phyloP scores from a whole-genome alignment of 2,329 filamentous ascomycete species.

The Camptophora hylomeconis region DNA sequence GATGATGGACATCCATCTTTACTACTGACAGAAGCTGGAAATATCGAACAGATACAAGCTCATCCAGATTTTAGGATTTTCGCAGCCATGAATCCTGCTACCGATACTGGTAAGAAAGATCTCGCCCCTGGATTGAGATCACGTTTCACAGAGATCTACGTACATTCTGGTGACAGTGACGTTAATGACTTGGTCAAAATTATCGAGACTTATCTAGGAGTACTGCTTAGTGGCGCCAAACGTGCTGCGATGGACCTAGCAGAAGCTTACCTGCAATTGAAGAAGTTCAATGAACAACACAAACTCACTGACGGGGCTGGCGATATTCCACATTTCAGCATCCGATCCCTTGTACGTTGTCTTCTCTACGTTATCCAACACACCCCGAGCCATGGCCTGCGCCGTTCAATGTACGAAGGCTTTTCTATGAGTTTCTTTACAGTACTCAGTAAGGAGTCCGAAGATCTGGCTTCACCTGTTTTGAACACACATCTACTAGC shows the following conservation, averaged over 20 bases:
- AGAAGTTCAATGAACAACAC: conserved; percentile 67
- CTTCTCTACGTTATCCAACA: conserved; percentile 80
- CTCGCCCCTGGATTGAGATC: conserved; percentile 78
- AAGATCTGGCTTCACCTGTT: conserved; percentile 62
- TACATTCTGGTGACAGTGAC: conserved; percentile 78
- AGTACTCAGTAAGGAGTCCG: conserved; percentile 68
- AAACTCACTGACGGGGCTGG: conserved; percentile 86
- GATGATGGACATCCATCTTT: conserved; percentile 64
- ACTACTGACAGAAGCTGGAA: conserved; percentile 81
- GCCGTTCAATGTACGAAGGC: conserved; percentile 80
- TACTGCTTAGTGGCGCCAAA: conserved; percentile 56
- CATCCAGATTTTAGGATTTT: conserved; percentile 94
- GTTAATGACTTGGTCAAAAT: conserved; percentile 76
- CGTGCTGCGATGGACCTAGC: conserved; percentile 70
- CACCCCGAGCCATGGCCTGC: conserved; percentile 67
- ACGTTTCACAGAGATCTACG: conserved; percentile 90
- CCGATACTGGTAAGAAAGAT: conserved; percentile 92
- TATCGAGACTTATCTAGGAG: conserved; percentile 74
- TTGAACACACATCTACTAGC: conserved; percentile 71
- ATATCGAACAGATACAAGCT: conserved; percentile 76
- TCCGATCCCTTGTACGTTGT: conserved; percentile 82
- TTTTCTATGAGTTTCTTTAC: conserved; percentile 98
- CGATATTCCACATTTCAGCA: conserved; percentile 91
- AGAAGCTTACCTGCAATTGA: conserved; percentile 76
- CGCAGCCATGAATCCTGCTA: conserved; percentile 97